These are phyloP conservation scores for Perkinsus marinus DNA, from an alignment of 169 alveolate species.

Conservation along the genomic window DNA sequence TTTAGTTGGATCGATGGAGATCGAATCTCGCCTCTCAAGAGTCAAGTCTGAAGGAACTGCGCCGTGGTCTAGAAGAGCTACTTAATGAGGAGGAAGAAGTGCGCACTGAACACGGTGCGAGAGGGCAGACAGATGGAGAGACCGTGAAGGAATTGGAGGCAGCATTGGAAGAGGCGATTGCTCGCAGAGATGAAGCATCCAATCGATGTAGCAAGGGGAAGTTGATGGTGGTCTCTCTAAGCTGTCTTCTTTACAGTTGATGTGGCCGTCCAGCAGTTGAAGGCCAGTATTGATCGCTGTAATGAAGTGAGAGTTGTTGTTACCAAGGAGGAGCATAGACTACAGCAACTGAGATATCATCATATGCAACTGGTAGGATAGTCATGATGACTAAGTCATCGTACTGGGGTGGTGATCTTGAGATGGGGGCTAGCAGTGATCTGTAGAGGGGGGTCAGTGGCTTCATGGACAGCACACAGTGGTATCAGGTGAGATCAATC, in stretches of 20 bases:
- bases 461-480: not conserved
- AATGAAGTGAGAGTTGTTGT: not conserved
- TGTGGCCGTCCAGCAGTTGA: not conserved
- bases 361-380: not conserved
- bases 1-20: not conserved
- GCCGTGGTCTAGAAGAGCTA: not conserved
- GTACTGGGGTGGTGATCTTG: too few relatives aligned
- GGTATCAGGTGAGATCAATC: not conserved
- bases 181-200: not conserved
- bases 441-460: too few relatives aligned
- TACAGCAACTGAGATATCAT: not conserved
- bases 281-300: not conserved
- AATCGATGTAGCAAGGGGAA: not conserved
- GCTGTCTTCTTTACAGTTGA: not conserved
- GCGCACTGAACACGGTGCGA: not conserved
- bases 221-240: too few relatives aligned
- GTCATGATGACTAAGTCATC: not conserved
- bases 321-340: not conserved
- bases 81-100: not conserved
- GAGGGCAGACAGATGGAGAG: not conserved
- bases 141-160: not conserved
- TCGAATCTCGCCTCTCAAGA: not conserved
- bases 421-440: too few relatives aligned
- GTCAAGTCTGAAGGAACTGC: not conserved
- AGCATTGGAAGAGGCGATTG: not conserved